Conservation (phyloP, 345 rosid species). For the Raphanus sativus region DNA sequence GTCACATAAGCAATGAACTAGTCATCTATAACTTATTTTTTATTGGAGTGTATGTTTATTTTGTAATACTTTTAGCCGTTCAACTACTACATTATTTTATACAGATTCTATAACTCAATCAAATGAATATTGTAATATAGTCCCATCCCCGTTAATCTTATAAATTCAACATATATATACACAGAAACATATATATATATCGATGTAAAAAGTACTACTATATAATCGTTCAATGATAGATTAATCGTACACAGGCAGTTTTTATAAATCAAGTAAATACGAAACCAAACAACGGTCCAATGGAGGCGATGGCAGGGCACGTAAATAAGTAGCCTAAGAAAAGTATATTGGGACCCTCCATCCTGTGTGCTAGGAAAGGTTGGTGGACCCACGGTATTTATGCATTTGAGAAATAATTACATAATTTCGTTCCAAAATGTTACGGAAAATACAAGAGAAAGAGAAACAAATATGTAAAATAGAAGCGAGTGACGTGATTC, state of each 20-base stretch:
- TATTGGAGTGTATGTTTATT: neutral
- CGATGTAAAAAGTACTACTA: too few relatives aligned
- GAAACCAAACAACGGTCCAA: conserved; percentile 22
- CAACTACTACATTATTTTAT: conserved; percentile 13
- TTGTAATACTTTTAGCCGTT: conserved; percentile 5
- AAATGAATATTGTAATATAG: neutral
- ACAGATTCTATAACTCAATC: neutral
- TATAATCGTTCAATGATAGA: too few relatives aligned
- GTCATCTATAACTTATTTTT: neutral
- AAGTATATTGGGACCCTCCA: neutral
- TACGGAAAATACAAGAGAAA: neutral
- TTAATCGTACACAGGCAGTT: too few relatives aligned
- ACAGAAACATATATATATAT: too few relatives aligned
- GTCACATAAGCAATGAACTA: conserved; percentile 8
- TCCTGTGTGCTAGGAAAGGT: conserved; percentile 31
- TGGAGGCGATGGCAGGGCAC: conserved; percentile 15
- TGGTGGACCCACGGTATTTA: conserved; percentile 24
- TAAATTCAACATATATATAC: too few relatives aligned
- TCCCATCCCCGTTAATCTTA: too few relatives aligned
- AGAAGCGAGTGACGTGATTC: conserved; percentile 28
- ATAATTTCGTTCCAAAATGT: neutral
- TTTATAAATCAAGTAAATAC: neutral
- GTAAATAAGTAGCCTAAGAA: conserved; percentile 22
- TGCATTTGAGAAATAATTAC: conserved; percentile 31
- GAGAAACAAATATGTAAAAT: neutral